phyloP scores from a whole-genome alignment of 805 yeast genomes.

The Naumovozyma baii region DNA sequence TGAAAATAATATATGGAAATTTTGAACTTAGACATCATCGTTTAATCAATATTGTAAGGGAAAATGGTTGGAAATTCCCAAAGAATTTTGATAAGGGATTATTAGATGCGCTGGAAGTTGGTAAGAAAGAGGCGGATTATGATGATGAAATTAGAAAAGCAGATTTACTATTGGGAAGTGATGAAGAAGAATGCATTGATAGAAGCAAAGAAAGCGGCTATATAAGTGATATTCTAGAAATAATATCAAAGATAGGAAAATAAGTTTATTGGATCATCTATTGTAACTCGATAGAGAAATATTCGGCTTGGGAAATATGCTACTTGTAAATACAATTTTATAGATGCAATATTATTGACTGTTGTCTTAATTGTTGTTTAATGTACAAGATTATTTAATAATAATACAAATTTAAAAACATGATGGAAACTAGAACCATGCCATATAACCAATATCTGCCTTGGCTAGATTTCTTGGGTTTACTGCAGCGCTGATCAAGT shows the following conservation, averaged over 20 bases:
- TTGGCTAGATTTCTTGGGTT: slow-evolving; percentile 89
- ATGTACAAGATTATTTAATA: neutral
- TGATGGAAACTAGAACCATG: slow-evolving; percentile 75
- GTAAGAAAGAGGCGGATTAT: neutral
- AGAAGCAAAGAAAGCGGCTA: neutral
- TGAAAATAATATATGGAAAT: slow-evolving; percentile 16
- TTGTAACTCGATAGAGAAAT: too few relatives aligned
- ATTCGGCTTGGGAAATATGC: too few relatives aligned
- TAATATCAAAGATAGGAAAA: too few relatives aligned
- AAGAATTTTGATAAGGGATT: slow-evolving; percentile 9
- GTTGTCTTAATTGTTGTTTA: neutral
- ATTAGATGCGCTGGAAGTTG: neutral
- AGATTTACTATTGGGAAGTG: neutral
- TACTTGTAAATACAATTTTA: too few relatives aligned
- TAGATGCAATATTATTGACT: too few relatives aligned
- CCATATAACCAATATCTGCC: slow-evolving; percentile 91
- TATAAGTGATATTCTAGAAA: neutral
- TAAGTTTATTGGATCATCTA: too few relatives aligned
- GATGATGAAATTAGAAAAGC: neutral
- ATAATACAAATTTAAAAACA: too few relatives aligned
- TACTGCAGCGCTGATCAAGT: slow-evolving; percentile 87
- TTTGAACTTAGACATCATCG: slow-evolving; percentile 16
- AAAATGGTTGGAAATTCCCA: slow-evolving; percentile 23
- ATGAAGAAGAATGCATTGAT: neutral
- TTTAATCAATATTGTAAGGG: slow-evolving; percentile 11